Evolutionary conservation across 306 rosid species (phyloP).

Genomic region (Luffa aegyptiaca): DNA sequence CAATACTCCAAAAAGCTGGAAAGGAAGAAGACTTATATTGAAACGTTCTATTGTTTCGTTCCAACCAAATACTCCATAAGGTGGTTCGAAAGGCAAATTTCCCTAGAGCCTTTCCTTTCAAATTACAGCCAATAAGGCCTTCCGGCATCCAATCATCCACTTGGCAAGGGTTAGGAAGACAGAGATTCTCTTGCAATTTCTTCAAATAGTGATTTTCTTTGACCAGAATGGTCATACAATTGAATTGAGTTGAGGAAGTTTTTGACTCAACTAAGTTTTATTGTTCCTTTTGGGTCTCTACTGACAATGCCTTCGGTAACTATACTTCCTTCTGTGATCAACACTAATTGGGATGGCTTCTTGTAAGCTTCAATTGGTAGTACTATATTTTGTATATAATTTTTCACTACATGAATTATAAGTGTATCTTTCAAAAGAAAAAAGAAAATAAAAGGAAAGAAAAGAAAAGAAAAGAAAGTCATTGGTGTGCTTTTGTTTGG

Average conservation of each 20-base stretch:
- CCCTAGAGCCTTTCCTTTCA: no score
- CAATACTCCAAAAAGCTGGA: no score
- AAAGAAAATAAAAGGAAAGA: no score
- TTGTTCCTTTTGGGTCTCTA: no score
- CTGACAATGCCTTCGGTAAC: neutral
- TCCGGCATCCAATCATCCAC: no score
- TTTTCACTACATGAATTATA: neutral
- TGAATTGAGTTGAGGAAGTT: neutral
- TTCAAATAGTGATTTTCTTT: neutral
- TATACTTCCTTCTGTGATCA: neutral
- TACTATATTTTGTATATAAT: neutral
- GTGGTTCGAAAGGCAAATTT: no score
- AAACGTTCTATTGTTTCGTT: no score
- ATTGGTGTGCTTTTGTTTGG: neutral
- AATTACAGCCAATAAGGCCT: no score
- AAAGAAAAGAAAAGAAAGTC: neutral
- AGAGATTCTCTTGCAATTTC: neutral
- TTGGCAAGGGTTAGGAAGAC: no score
- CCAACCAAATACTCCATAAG: no score
- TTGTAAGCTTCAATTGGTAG: neutral
- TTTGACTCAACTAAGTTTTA: neutral
- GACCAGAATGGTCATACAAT: neutral
- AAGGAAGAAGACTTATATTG: no score
- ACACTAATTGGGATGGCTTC: neutral
- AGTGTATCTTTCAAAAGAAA: neutral